Base-by-base conservation (phyloP, 768 basidiomycete genomes). In the Amyloporia xantha region DNA sequence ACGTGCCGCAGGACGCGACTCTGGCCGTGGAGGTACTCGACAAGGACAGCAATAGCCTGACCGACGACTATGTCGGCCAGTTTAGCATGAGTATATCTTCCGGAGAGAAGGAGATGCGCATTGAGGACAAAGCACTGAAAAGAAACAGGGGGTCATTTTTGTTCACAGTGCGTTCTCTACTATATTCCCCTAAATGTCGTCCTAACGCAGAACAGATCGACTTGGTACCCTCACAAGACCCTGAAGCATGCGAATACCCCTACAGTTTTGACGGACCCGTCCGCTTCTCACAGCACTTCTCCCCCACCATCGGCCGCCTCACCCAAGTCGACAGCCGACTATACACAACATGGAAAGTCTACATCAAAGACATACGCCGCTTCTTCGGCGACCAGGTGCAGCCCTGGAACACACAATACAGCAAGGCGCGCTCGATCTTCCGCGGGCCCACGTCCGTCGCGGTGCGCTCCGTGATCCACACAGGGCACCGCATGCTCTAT, bases 311-410 rank as follows among this genome's bases (percentile, higher is more conserved):
- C 37, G 87, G 86, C 23, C 68, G 66, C 17, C 3, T 88, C 26
- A 82, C 84, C 15, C 77, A 78, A 51, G 62, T 82, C 46, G 74
- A 79, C 58, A 77, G 79, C 52, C 77, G 83, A 0, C 68, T 86
- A 20, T 89, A 88, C 60, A 81, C 83, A 30, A 90, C 87, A 1
- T 90, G 88, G 87, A 88, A 88, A 61, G 73, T 69, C 54, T 82
- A 78, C 57, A 68, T 88, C 61, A 73, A 73, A 46, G 82, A 78
- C 17, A 62, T 87, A 1, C 75, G 70, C 2, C 62, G 73, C 6
- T 77, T 78, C 63, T 85, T 90, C 56, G 71, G 77, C 7, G 75
- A 84, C 59, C 64, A 54, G 23, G 63, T 75, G 47, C 87, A 90
- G 62, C 68, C 62, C 21, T 90, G 86, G 87, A 86, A 84, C 62